Evolutionary conservation across 305 asterid genomes (phyloP).

Genomic region (Stenogyne calaminthoides): DNA sequence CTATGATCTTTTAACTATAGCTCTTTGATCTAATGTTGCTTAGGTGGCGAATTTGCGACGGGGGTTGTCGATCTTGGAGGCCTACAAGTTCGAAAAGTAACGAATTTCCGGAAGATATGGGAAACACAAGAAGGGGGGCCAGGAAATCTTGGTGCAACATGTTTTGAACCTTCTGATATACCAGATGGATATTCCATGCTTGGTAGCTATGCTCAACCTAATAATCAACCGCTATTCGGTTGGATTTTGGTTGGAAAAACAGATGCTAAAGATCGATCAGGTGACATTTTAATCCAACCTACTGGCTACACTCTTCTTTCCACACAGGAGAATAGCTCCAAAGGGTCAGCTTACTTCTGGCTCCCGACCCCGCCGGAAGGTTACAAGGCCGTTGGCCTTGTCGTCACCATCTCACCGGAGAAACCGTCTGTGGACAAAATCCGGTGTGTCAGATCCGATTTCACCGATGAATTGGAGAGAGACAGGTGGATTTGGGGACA

Average conservation of each 20-base stretch:
- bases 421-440: conserved; percentile 66
- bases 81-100: conserved; percentile 52
- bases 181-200: conserved; percentile 88
- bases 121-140: conserved; percentile 51
- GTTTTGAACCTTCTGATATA: conserved; percentile 67
- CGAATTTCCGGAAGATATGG: conserved; percentile 59
- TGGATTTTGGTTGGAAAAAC: conserved; percentile 64
- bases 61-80: conserved; percentile 86
- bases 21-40: not conserved
- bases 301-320: conserved; percentile 57
- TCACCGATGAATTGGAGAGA: conserved; percentile 62
- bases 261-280: conserved; percentile 37
- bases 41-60: conserved; percentile 62
- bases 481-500: conserved; percentile 65
- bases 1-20: not conserved
- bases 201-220: conserved; percentile 78
- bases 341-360: conserved; percentile 61
- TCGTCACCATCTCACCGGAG: conserved; percentile 55
- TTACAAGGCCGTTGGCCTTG: conserved; percentile 62
- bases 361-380: conserved; percentile 75
- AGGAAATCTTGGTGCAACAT: conserved; percentile 61
- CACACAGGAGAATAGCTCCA: not conserved
- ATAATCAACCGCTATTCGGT: conserved; percentile 66
- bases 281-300: conserved; percentile 56
- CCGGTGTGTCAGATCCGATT: conserved; percentile 62